Conservation (phyloP, 441 rosid genomes). For the Geranium incanum region DNA sequence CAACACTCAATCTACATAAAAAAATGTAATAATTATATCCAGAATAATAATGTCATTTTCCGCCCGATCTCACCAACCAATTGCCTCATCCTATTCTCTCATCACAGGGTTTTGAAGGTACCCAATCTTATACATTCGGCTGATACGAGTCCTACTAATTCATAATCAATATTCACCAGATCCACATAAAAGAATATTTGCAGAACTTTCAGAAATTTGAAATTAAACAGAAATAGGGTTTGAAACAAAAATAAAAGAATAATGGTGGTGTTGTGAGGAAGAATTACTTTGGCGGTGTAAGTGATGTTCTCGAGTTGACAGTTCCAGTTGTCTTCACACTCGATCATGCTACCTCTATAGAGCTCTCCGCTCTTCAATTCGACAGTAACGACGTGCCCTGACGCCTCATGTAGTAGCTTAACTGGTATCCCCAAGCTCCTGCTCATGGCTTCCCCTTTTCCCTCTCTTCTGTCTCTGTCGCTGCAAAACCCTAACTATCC, state of each 20-base stretch:
- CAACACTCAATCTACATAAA: neutral
- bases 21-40: neutral
- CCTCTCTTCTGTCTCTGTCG: conserved; percentile 12
- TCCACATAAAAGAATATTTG: neutral
- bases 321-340: conserved; percentile 99
- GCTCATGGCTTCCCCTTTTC: conserved; percentile 48
- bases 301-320: conserved; percentile 52
- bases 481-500: conserved; percentile 41
- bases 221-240: neutral
- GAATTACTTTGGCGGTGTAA: conserved; percentile 70
- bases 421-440: conserved; percentile 96
- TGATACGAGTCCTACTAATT: neutral
- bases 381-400: conserved; percentile 89
- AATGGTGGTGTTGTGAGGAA: neutral
- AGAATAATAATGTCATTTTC: neutral
- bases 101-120: neutral
- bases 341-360: conserved; percentile 91
- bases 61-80: neutral
- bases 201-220: neutral
- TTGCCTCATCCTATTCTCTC: neutral
- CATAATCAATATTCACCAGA: neutral
- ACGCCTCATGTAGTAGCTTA: conserved; percentile 91
- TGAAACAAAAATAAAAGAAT: neutral
- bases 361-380: conserved; percentile 97
- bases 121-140: neutral